These are phyloP conservation scores for Erodium texanum DNA, from an alignment of 441 rosid species.

Conservation along the genomic window DNA sequence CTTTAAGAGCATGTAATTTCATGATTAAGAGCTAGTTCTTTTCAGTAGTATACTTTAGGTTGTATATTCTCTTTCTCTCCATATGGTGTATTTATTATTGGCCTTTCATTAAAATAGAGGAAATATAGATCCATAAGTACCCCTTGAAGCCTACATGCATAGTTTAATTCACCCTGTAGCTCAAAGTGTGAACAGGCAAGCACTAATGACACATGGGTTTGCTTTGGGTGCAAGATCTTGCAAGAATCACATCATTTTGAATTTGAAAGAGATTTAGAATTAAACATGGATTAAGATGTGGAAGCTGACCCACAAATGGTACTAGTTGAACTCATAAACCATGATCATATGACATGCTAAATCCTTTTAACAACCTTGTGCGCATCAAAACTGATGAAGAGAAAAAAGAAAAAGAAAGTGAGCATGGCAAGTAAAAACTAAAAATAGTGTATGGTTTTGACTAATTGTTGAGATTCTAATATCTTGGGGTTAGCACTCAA, in stretches of 20 bases:
- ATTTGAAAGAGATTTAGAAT: no score
- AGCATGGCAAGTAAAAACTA: neutral
- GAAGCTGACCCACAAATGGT: no score
- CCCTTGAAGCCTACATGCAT: neutral
- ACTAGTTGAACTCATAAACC: neutral
- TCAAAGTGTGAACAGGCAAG: neutral
- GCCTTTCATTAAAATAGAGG: neutral
- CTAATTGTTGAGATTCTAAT: neutral
- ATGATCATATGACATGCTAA: neutral
- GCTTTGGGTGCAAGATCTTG: no score
- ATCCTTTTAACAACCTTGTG: neutral
- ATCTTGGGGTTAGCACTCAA: neutral
- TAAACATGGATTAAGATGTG: neutral
- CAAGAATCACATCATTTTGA: no score
- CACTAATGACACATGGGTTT: neutral
- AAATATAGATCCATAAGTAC: neutral
- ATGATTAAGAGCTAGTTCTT: neutral
- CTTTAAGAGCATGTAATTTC: neutral
- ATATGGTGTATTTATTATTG: neutral
- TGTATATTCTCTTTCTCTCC: neutral
- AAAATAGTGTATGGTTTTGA: neutral
- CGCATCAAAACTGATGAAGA: neutral
- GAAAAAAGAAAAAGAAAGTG: neutral
- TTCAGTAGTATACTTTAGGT: neutral
- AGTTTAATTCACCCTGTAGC: neutral